phyloP scores from a whole-genome alignment of 352 stramenopile species.

The Phytophthora constricta region DNA sequence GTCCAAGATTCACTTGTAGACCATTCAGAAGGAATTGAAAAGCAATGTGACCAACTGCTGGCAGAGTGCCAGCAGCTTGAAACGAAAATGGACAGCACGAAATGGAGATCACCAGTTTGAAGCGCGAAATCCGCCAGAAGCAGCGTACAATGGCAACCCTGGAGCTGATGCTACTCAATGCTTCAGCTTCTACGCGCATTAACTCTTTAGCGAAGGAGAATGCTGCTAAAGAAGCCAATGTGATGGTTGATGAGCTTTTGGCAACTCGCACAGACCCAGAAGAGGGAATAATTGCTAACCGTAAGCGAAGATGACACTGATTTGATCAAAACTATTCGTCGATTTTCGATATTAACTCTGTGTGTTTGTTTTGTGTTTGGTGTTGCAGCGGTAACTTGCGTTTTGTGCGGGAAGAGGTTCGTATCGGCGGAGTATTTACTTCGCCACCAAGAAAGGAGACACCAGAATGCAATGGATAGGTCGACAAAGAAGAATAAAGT shows the following conservation, averaged over 20 bases:
- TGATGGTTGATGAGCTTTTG: slow-evolving; percentile 46
- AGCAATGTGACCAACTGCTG: slow-evolving; percentile 68
- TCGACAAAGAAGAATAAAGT: slow-evolving; percentile 41
- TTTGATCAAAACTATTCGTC: neutral
- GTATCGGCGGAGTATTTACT: slow-evolving; percentile 76
- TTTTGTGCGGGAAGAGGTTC: slow-evolving; percentile 82
- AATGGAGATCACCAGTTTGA: slow-evolving; percentile 63
- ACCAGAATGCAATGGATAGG: slow-evolving; percentile 37
- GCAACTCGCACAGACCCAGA: slow-evolving; percentile 14
- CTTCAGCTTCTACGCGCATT: slow-evolving; percentile 40
- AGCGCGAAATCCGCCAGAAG: slow-evolving; percentile 82
- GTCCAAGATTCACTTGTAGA: slow-evolving; percentile 82
- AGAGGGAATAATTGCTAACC: slow-evolving; percentile 33
- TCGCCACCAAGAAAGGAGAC: slow-evolving; percentile 71
- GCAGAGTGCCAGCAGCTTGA: slow-evolving; percentile 71
- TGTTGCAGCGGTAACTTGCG: slow-evolving; percentile 51
- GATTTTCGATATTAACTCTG: neutral
- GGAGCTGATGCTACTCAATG: slow-evolving; percentile 81
- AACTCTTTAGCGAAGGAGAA: slow-evolving; percentile 47
- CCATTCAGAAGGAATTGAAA: slow-evolving; percentile 70
- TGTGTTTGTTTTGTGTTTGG: too few relatives aligned
- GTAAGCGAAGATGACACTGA: slow-evolving; percentile 24
- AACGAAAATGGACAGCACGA: slow-evolving; percentile 68
- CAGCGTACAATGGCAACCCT: slow-evolving; percentile 84
- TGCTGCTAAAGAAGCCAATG: slow-evolving; percentile 37